Percentiles rank a stretch among this genome's conserved stretches.
Evolutionary conservation across 2,329 filamentous ascomycete species (phyloP).

Genomic region (Aspergillus puulaauensis): DNA sequence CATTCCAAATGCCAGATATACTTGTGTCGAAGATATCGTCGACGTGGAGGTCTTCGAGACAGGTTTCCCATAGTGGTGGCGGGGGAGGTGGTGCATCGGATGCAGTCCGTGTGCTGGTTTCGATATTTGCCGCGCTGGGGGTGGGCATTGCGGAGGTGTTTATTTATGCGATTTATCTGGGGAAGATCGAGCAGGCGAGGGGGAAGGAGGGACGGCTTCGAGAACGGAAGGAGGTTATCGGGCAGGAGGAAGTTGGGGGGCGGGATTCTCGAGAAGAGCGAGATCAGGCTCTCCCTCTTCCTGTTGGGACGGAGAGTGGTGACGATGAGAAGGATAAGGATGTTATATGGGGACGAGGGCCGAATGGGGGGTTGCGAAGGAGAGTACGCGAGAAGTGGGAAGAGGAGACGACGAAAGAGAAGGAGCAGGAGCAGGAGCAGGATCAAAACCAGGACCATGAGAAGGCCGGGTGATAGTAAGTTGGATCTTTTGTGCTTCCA

Average conservation of each 20-base stretch:
- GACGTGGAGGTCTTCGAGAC: slow-evolving; percentile 5
- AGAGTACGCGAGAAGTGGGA: slow-evolving; percentile 42
- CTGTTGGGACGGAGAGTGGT: not conserved
- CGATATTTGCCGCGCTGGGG: slow-evolving; percentile 39
- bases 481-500: not conserved
- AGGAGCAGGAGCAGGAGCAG: slow-evolving; percentile 5
- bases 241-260: slow-evolving; percentile 19
- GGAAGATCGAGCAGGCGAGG: slow-evolving; percentile 42
- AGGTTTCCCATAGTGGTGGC: not conserved
- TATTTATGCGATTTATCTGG: slow-evolving; percentile 48
- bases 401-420: slow-evolving; percentile 21
- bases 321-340: slow-evolving; percentile 23
- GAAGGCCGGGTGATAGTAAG: slow-evolving; percentile 7
- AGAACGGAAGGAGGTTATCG: slow-evolving; percentile 41
- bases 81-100: slow-evolving; percentile 26
- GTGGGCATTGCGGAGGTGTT: slow-evolving; percentile 49
- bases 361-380: slow-evolving; percentile 41
- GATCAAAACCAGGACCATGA: slow-evolving; percentile 7
- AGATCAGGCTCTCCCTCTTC: not conserved
- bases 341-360: slow-evolving; percentile 43
- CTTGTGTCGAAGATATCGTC: slow-evolving; percentile 22
- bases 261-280: not conserved
- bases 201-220: slow-evolving; percentile 36
- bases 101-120: slow-evolving; percentile 40
- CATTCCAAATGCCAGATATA: slow-evolving; percentile 36